Conservation (phyloP, 345 rosid genomes). For the Syzygium aromaticum region DNA sequence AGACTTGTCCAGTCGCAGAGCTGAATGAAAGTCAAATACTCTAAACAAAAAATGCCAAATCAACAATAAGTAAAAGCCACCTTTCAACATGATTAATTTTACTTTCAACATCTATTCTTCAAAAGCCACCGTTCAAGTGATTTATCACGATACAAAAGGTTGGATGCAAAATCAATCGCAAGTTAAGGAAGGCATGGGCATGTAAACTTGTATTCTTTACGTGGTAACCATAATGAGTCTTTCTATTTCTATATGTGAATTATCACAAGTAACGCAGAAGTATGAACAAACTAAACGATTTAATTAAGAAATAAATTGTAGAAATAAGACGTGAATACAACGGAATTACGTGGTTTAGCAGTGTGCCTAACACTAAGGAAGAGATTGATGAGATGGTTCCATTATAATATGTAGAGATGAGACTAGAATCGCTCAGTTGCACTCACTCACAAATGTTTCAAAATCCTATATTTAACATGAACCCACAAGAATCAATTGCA, state of each 20-base stretch:
- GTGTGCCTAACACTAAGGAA: not conserved
- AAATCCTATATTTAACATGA: not conserved
- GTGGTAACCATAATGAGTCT: not conserved
- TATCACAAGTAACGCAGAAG: not conserved
- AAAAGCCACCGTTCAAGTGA: not conserved
- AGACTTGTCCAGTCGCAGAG: not conserved
- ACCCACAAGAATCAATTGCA: not conserved
- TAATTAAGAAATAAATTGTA: not conserved
- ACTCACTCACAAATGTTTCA: not conserved
- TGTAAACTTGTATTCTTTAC: not conserved
- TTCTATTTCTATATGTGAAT: not conserved
- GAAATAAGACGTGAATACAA: not conserved
- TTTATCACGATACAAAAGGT: not conserved
- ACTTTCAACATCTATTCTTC: not conserved
- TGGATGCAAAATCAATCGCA: not conserved
- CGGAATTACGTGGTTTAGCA: not conserved
- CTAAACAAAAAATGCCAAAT: not conserved
- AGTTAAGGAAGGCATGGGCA: not conserved
- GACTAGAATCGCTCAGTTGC: not conserved
- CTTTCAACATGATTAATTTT: not conserved
- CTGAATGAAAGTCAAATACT: not conserved
- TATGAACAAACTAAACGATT: not conserved
- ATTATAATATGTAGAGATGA: not conserved
- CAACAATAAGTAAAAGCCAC: not conserved
- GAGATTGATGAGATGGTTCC: not conserved